These are phyloP conservation scores for Botrytis paeoniae DNA, from an alignment of 2,329 filamentous ascomycete genomes.

Conservation along the genomic window DNA sequence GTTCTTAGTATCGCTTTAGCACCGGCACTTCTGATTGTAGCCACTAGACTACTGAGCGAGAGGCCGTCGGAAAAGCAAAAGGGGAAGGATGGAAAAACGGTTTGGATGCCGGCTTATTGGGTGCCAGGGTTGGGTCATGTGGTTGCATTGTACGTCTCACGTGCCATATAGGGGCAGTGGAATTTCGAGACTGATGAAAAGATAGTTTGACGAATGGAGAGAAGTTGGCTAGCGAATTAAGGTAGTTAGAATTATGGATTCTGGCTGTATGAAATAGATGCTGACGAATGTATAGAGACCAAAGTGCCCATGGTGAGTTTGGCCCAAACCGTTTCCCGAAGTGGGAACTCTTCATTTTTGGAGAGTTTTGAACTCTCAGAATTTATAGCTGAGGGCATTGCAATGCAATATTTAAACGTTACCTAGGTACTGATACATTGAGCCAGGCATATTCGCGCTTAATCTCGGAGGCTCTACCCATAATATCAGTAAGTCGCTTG, in stretches of 20 bases:
- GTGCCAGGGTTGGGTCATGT: constrained; percentile 56
- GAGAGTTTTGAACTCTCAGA: not conserved
- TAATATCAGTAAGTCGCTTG: constrained; percentile 30
- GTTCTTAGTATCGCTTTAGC: constrained; percentile 27
- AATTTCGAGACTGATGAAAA: constrained; percentile 18
- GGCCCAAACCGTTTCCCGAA: not conserved
- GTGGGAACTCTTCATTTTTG: not conserved
- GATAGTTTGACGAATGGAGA: constrained; percentile 31
- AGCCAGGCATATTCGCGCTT: constrained; percentile 30
- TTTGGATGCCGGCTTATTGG: constrained; percentile 56
- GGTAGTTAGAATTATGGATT: constrained; percentile 18
- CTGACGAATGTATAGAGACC: constrained; percentile 25
- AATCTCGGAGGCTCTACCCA: constrained; percentile 31
- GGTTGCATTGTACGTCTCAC: constrained; percentile 45
- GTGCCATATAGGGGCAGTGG: not conserved
- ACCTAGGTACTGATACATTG: not conserved
- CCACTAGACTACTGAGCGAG: constrained; percentile 31
- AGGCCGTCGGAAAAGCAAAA: constrained; percentile 15
- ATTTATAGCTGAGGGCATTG: not conserved
- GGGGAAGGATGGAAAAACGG: constrained; percentile 32
- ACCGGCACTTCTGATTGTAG: constrained; percentile 26
- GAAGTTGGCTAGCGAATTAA: constrained; percentile 28
- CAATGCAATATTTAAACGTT: not conserved
- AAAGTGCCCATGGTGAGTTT: constrained; percentile 29
- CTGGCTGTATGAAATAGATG: not conserved